Conservation (phyloP, 345 rosid species). For the Acer yangbiense region DNA sequence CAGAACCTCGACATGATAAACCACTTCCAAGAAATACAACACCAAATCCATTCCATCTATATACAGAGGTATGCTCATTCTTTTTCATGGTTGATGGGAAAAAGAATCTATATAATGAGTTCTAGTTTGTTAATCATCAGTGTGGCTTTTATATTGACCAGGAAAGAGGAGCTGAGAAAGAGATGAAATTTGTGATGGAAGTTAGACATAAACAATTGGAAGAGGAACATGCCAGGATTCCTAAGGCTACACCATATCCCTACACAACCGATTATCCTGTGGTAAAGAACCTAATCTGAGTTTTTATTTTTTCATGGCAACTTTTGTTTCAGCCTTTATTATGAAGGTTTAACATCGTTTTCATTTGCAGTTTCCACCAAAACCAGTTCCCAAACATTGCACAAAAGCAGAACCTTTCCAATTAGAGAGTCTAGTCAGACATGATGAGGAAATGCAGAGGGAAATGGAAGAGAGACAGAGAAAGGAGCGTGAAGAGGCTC, state of each 20-base stretch:
- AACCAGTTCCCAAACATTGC: constrained; percentile 80
- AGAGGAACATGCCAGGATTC: constrained; percentile 77
- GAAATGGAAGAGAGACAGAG: constrained; percentile 80
- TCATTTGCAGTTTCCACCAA: constrained; percentile 72
- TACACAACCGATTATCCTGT: constrained; percentile 95
- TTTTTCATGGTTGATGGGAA: not conserved
- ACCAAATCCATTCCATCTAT: constrained; percentile 88
- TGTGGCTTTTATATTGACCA: constrained; percentile 21
- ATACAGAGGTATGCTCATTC: constrained; percentile 68
- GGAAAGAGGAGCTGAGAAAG: constrained; percentile 96
- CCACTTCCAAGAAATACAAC: constrained; percentile 71
- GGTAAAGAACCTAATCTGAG: constrained; percentile 43
- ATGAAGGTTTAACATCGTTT: not conserved
- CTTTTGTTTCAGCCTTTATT: not conserved
- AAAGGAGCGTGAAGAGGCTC: constrained; percentile 73
- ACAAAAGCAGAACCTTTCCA: constrained; percentile 88
- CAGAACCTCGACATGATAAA: constrained; percentile 61
- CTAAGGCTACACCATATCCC: constrained; percentile 89
- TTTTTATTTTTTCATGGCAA: not conserved
- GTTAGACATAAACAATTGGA: constrained; percentile 58
- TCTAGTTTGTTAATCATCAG: not conserved
- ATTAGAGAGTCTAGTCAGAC: constrained; percentile 80
- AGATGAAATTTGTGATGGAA: constrained; percentile 63
- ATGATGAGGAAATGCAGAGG: constrained; percentile 82
- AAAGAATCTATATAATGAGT: not conserved